A percentile compares a stretch with the other conserved stretches of the same genome.
Conservation (phyloP, 371 early-diverging fungal genomes). For the Mortierella sp. region DNA sequence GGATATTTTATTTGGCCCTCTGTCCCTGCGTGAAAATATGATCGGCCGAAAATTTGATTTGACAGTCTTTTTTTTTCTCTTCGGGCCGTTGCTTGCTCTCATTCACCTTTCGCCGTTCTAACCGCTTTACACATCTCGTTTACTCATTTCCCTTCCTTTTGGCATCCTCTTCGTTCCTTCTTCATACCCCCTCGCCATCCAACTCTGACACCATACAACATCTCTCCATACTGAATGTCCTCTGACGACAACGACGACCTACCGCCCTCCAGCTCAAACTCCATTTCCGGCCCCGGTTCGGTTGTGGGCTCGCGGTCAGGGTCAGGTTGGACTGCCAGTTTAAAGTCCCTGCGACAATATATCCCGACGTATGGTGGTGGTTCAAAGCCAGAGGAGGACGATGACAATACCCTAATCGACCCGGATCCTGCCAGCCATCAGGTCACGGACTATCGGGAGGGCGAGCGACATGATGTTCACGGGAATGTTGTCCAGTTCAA, state of each 20-base stretch:
- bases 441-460: slow-evolving; percentile 51
- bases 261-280: neutral
- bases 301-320: slow-evolving; percentile 10
- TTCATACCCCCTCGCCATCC: neutral
- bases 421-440: slow-evolving; percentile 43
- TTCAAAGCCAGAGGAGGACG: slow-evolving; percentile 19
- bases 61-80: neutral
- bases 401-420: slow-evolving; percentile 11
- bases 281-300: slow-evolving; percentile 10
- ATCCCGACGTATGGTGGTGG: slow-evolving; percentile 30
- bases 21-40: too few species aligned
- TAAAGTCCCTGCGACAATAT: slow-evolving; percentile 26
- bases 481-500: slow-evolving; percentile 32
- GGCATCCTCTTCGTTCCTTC: neutral
- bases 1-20: too few species aligned
- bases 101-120: neutral
- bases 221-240: neutral
- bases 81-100: neutral
- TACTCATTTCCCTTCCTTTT: neutral
- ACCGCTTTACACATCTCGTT: neutral
- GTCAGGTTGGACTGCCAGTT: slow-evolving; percentile 16
- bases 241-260: neutral
- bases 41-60: neutral
- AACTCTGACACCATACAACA: neutral
- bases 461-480: slow-evolving; percentile 37